Evolutionary conservation across 202 grass and related monocot species (phyloP), one percentile per base, ranked within the genome.

Genomic region (Zizania palustris): DNA sequence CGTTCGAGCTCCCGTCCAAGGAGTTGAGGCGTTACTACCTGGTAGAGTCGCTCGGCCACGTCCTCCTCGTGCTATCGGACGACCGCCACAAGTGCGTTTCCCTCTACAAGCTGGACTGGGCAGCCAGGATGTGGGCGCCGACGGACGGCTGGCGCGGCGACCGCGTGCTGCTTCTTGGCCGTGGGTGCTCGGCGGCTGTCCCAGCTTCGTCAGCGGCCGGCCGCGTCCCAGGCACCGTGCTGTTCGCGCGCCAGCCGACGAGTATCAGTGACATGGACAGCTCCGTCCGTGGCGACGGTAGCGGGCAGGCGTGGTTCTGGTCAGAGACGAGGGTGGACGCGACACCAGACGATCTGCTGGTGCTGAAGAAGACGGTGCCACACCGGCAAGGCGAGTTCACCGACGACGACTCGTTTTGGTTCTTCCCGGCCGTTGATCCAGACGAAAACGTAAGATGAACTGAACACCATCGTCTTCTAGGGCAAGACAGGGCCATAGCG

Each of bases 61-160:
- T 88, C 76, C 63, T 71, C 81, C 76, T 88, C 81, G 81, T 84
- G 75, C 28, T 84, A 70, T 50, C 81, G 64, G 81, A 84, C 71
- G 71, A 84, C 15, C 70, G 64, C 58, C 71, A 65, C 58, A 69
- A 5, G 57, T 45, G 48, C 58, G 8, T 88, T 15, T 64, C 63
- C 16, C 71, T 88, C 71, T 80, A 65, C 58, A 71, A 50, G 42
- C 50, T 88, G 35, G 60, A 80, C 58, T 88, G 81, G 86, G 48
- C 71, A 5, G 37, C 50, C 3, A 84, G 65, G 57, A 3, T 12
- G 11, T 88, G 86, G 81, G 35, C 38, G 49, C 65, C 3, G 20
- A 7, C 5, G 28, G 11, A 48, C 41, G 11, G 71, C 42, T 16
- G 41, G 20, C 36, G 7, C 41, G 76, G 71, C 34, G 21, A 80